phyloP scores from a whole-genome alignment of 768 basidiomycete genomes.

The Pisolithus orientalis region DNA sequence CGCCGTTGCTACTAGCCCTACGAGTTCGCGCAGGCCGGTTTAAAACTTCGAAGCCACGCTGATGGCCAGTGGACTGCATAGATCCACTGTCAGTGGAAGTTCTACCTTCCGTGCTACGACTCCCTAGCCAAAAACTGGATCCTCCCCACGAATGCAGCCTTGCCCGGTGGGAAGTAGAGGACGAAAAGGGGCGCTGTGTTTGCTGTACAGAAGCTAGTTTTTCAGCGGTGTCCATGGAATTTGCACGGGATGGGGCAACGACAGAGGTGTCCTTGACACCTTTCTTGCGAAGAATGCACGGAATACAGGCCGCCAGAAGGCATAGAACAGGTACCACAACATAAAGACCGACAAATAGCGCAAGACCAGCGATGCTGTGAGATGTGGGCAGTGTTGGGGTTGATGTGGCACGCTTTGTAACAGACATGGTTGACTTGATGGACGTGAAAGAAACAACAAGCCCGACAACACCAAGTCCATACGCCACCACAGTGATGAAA shows the following conservation, averaged over 20 bases:
- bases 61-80: conserved; percentile 28
- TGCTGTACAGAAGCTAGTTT: conserved; percentile 31
- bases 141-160: conserved; percentile 35
- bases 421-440: conserved; percentile 26
- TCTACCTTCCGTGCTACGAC: conserved; percentile 31
- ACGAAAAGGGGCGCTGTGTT: conserved; percentile 25
- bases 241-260: conserved; percentile 22
- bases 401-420: conserved; percentile 29
- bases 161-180: conserved; percentile 25
- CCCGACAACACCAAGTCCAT: conserved; percentile 57
- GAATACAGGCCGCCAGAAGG: conserved; percentile 23
- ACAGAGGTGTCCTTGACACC: conserved; percentile 19
- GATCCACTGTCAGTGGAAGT: conserved; percentile 35
- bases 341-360: conserved; percentile 60
- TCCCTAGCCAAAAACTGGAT: conserved; percentile 30
- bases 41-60: conserved; percentile 42
- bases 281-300: conserved; percentile 11
- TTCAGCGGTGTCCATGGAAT: conserved; percentile 37
- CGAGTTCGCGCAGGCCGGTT: conserved; percentile 47
- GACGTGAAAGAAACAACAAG: conserved; percentile 59
- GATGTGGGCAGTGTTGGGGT: conserved; percentile 42
- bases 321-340: conserved; percentile 39
- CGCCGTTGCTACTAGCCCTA: conserved; percentile 43
- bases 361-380: conserved; percentile 62
- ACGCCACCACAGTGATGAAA: conserved; percentile 40